A percentile compares a stretch with the other conserved stretches of the same genome.
phyloP scores from a whole-genome alignment of 805 yeast species.

The Ogataea chonburiensis region DNA sequence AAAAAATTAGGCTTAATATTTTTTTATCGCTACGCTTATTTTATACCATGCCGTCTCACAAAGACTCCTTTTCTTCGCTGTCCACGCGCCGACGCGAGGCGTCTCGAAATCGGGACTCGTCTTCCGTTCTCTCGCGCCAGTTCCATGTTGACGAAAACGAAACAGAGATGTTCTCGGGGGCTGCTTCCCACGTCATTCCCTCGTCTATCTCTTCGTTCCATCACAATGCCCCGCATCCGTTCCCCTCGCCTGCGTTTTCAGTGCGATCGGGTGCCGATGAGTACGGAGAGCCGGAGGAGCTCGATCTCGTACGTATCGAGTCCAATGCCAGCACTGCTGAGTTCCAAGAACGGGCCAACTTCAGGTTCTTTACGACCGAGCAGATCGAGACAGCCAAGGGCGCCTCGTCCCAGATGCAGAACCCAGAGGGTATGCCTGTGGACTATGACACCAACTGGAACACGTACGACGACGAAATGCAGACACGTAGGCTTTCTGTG shows the following conservation, averaged over 20 bases:
- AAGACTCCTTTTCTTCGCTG: constrained; percentile 15
- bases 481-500: constrained; percentile 20
- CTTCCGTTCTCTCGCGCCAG: constrained; percentile 12
- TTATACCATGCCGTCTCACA: constrained; percentile 9
- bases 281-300: constrained; percentile 22
- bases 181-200: constrained; percentile 72
- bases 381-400: constrained; percentile 89
- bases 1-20: neutral
- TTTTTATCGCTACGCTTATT: constrained; percentile 6
- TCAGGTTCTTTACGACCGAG: constrained; percentile 79
- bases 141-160: constrained; percentile 53
- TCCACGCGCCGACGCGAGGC: constrained; percentile 15
- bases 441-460: constrained; percentile 81
- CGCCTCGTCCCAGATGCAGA: constrained; percentile 58
- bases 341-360: constrained; percentile 43
- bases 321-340: constrained; percentile 39
- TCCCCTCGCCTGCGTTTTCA: constrained; percentile 27
- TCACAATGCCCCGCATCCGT: constrained; percentile 31
- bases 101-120: constrained; percentile 34
- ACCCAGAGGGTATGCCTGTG: constrained; percentile 40
- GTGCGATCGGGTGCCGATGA: constrained; percentile 9
- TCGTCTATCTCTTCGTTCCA: constrained; percentile 77
- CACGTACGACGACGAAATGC: constrained; percentile 47
- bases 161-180: constrained; percentile 75
- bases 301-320: constrained; percentile 36